A percentile compares a stretch with the other conserved stretches of the same genome.
These are phyloP conservation scores for Camelina neglecta DNA, from an alignment of 345 rosid species.

Conservation along the genomic window DNA sequence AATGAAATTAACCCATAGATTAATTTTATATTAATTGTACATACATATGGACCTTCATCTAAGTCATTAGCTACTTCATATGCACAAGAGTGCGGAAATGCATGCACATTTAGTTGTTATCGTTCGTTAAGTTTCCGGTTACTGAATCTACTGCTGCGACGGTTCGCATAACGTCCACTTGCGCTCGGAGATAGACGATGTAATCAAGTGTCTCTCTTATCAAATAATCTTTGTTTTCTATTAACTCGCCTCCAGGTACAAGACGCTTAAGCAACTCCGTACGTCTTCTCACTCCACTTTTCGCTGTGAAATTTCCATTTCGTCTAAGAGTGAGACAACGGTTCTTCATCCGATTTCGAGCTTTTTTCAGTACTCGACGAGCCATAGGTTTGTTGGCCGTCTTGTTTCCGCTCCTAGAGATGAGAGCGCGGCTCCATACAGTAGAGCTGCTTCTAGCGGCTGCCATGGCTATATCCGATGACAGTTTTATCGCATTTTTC, in stretches of 20 bases:
- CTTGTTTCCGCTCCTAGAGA: constrained; percentile 39
- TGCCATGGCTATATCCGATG: constrained; percentile 88
- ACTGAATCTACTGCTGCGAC: constrained; percentile 45
- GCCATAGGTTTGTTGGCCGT: constrained; percentile 28
- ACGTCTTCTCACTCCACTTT: constrained; percentile 59
- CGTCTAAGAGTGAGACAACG: constrained; percentile 14
- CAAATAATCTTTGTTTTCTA: constrained; percentile 60
- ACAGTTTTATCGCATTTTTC: constrained; percentile 70
- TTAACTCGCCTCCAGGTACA: constrained; percentile 74
- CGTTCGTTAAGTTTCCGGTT: constrained; percentile 5
- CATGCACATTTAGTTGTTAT: constrained; percentile 22
- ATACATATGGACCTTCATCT: constrained; percentile 7
- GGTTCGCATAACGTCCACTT: constrained; percentile 77
- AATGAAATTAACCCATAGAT: constrained; percentile 2
- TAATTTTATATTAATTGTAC: neutral
- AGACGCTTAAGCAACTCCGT: constrained; percentile 62
- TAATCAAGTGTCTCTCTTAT: constrained; percentile 89
- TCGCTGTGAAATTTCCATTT: constrained; percentile 42
- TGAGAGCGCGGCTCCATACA: constrained; percentile 77
- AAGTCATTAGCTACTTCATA: constrained; percentile 32
- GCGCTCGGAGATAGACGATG: constrained; percentile 69
- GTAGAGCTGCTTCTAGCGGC: constrained; percentile 62
- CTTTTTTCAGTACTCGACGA: constrained; percentile 38
- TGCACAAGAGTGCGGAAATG: constrained; percentile 30
- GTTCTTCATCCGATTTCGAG: constrained; percentile 36